phyloP scores from a whole-genome alignment of 2,329 filamentous ascomycete genomes.

The Aspergillus hortae region DNA sequence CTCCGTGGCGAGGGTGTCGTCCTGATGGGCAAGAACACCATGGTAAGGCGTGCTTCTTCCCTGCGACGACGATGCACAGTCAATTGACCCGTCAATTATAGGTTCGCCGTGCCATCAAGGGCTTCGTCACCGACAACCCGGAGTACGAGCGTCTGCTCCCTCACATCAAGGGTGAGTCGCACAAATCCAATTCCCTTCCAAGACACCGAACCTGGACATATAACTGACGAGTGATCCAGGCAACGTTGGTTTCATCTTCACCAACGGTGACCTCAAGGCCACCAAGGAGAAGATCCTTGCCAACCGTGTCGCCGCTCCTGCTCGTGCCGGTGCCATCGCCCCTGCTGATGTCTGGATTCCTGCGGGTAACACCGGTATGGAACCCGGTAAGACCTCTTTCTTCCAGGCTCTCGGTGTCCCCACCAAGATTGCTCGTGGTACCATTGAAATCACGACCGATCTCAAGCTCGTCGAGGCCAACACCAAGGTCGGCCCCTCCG shows the following conservation, averaged over 20 bases:
- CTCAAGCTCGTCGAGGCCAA: conserved; percentile 95
- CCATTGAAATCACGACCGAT: conserved; percentile 98
- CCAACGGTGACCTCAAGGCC: conserved; percentile 89
- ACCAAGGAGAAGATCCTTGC: conserved; percentile 89
- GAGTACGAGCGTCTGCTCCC: conserved; percentile 98
- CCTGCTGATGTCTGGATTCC: conserved; percentile 91
- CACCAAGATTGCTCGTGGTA: conserved; percentile 99
- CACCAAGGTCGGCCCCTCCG: conserved; percentile 94
- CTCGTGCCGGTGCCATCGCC: conserved; percentile 95
- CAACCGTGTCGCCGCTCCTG: conserved; percentile 97
- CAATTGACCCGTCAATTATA: conserved; percentile 31
- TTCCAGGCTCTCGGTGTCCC: conserved; percentile 99
- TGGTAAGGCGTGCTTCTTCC: conserved; percentile 58
- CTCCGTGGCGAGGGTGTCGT: conserved; percentile 91
- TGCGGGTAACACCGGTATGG: conserved; percentile 99
- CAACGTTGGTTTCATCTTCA: conserved; percentile 99
- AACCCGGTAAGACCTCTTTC: conserved; percentile 99
- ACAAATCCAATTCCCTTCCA: background rate
- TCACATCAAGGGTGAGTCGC: conserved; percentile 69
- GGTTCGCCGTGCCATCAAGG: conserved; percentile 96
- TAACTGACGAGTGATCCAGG: conserved; percentile 42
- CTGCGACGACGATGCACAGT: background rate
- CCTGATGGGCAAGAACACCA: conserved; percentile 99
- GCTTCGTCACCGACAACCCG: conserved; percentile 82
- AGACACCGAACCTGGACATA: background rate